Evolutionary conservation across 2,329 filamentous ascomycete species (phyloP).

Genomic region (Colletotrichum liaoningense): DNA sequence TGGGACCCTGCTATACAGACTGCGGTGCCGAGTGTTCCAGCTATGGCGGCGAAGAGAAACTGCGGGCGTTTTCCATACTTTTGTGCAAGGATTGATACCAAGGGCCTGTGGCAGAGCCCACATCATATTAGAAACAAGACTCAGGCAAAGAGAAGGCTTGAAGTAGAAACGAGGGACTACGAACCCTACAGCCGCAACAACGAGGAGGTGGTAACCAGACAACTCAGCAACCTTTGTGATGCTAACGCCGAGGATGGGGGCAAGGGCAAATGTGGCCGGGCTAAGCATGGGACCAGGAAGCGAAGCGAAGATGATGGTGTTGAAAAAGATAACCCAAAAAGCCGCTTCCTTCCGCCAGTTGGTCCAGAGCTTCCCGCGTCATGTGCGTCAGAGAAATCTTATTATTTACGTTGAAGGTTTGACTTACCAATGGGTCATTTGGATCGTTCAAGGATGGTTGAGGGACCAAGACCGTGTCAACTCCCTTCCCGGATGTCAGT

Average conservation of each 20-base stretch:
- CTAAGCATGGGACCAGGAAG: background rate
- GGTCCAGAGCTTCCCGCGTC: background rate
- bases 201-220: background rate
- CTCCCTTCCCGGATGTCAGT: background rate
- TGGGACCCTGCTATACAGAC: background rate
- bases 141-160: background rate
- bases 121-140: background rate
- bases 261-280: background rate
- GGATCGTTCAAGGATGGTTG: background rate
- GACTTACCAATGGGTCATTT: background rate
- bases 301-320: background rate
- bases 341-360: background rate
- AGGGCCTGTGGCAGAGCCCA: background rate
- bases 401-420: background rate
- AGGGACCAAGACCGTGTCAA: background rate
- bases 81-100: background rate
- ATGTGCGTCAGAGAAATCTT: background rate
- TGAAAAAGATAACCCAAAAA: background rate
- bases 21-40: background rate
- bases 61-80: background rate
- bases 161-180: background rate
- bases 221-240: background rate
- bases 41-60: background rate
- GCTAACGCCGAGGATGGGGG: background rate
- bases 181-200: background rate